Evolutionary conservation across 2,329 filamentous ascomycete genomes (phyloP), one percentile per base, ranked within the genome.

Genomic region (Verticillium longisporum): DNA sequence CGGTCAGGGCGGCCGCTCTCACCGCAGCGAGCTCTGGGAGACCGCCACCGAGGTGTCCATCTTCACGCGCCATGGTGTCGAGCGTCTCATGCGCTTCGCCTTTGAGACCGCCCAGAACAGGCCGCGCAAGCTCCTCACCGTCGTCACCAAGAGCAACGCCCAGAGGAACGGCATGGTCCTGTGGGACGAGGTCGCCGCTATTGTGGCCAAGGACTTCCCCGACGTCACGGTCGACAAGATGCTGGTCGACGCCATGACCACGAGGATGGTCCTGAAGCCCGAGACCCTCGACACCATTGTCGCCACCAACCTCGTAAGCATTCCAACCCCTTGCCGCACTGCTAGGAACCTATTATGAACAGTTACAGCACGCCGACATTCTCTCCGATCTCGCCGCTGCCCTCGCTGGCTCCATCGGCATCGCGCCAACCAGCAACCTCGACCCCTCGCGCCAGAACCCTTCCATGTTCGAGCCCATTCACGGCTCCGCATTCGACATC

Each of bases 381-480:
- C 80, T 91, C 4, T 89, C 87, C 0, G 88, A 91, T 67, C 77
- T 91, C 21, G 88, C 88, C 6, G 88, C 88, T 14, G 86, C 87
- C 0, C 75, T 90, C 6, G 88, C 88, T 2, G 88, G 88, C 0
- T 87, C 83, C 2, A 90, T 91, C 63, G 88, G 88, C 9, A 90
- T 91, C 61, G 88, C 88, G 3, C 87, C 88, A 3, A 89, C 87
- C 0, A 84, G 80, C 57, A 90, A 89, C 66, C 76, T 90, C 1
- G 87, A 90, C 65, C 87, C 88, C 1, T 76, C 74, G 0, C 70
- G 82, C 69, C 33, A 82, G 71, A 69, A 84, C 72, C 66, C 84
- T 65, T 81, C 78, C 59, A 85, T 86, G 81, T 87, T 86, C 63
- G 84, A 86, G 73, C 83, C 83, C 0, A 85, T 86, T 59, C 83